Conservation (phyloP, 176 grass and related monocot genomes). For the Sorghum bicolor region Sorghum_bicolor_NCBIv3 NC_012877.2:1667001-1667500, state of each 20-base stretch:
- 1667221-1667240: constrained; percentile 41
- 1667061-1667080: constrained; percentile 28
- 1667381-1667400: constrained; percentile 48
- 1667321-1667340: constrained; percentile 77
- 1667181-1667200: constrained; percentile 7
- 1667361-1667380: constrained; percentile 68
- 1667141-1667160: constrained; percentile 78
- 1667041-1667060: background rate
- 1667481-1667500: constrained; percentile 63
- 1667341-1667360: constrained; percentile 82
- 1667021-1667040: background rate
- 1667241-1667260: constrained; percentile 63
- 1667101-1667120: constrained; percentile 73
- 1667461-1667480: constrained; percentile 56
- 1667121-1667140: constrained; percentile 64
- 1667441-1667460: constrained; percentile 49
- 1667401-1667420: constrained; percentile 65
- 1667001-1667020: too few relatives aligned
- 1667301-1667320: constrained; percentile 55
- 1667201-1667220: constrained; percentile 61
- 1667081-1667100: constrained; percentile 77
- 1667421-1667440: constrained; percentile 34
- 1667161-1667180: constrained; percentile 76
- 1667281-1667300: constrained; percentile 71
- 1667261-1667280: constrained; percentile 36